Percentiles rank a stretch among this genome's conserved stretches.
phyloP scores from a whole-genome alignment of 2,329 filamentous ascomycete species.

The Trichoderma koningiopsis region DNA sequence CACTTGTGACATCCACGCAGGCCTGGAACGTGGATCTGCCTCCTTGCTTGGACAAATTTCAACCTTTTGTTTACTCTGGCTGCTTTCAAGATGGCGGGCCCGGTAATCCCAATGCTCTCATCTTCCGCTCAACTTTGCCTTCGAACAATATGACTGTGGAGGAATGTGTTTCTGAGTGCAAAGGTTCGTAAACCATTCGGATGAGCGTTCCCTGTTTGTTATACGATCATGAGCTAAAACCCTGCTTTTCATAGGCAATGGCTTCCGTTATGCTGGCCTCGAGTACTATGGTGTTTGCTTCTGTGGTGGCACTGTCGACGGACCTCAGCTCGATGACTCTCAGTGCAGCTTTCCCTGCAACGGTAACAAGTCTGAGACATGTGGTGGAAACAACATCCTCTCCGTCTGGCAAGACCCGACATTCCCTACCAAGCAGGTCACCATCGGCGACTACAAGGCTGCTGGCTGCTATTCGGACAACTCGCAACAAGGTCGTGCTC shows the following conservation, averaged over 20 bases:
- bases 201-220: not conserved
- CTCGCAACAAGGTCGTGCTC: slow-evolving; percentile 45
- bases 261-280: slow-evolving; percentile 54
- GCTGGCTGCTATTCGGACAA: slow-evolving; percentile 63
- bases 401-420: slow-evolving; percentile 54
- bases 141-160: slow-evolving; percentile 50
- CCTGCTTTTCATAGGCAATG: slow-evolving; percentile 41
- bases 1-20: slow-evolving; percentile 41
- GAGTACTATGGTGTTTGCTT: slow-evolving; percentile 57
- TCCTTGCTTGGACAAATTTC: slow-evolving; percentile 47
- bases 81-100: slow-evolving; percentile 46
- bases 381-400: slow-evolving; percentile 51
- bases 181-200: slow-evolving; percentile 40
- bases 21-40: slow-evolving; percentile 50
- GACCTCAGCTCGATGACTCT: slow-evolving; percentile 53
- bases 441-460: slow-evolving; percentile 56
- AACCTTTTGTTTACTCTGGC: slow-evolving; percentile 52
- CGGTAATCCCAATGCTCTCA: slow-evolving; percentile 41
- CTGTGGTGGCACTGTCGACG: slow-evolving; percentile 53
- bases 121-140: slow-evolving; percentile 45
- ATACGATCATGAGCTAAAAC: not conserved
- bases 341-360: slow-evolving; percentile 61
- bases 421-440: slow-evolving; percentile 49
- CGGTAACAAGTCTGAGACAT: slow-evolving; percentile 48
- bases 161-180: slow-evolving; percentile 52